phyloP scores from a whole-genome alignment of 2,329 filamentous ascomycete species.

The Colletotrichum lentis region DNA sequence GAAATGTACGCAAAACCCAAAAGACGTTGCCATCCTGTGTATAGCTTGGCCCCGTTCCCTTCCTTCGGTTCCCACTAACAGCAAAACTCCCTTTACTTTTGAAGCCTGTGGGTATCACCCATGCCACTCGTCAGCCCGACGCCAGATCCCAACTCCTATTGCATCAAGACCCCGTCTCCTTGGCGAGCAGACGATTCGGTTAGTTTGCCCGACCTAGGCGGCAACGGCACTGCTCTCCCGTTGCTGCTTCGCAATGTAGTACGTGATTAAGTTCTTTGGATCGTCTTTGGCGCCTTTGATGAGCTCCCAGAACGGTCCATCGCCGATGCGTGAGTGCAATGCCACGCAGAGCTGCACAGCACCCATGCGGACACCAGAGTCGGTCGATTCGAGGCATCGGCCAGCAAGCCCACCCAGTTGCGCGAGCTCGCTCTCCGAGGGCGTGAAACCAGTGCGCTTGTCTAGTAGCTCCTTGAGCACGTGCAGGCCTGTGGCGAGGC shows the following conservation, averaged over 20 bases:
- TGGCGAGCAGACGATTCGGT: not conserved
- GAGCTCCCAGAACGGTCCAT: constrained; percentile 71
- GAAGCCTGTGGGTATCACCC: constrained; percentile 1
- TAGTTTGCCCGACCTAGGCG: constrained; percentile 1
- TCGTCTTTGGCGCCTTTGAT: constrained; percentile 73
- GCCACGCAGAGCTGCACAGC: constrained; percentile 82
- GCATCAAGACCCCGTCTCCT: not conserved
- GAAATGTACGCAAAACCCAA: constrained; percentile 31
- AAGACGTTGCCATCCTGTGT: constrained; percentile 9
- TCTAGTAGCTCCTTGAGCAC: constrained; percentile 69
- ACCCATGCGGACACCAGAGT: constrained; percentile 74
- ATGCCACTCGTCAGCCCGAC: constrained; percentile 1
- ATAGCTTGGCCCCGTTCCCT: constrained; percentile 22
- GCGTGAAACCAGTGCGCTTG: constrained; percentile 56
- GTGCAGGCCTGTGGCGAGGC: constrained; percentile 69
- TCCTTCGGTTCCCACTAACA: constrained; percentile 7
- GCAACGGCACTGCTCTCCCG: constrained; percentile 53
- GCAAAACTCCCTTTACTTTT: constrained; percentile 31
- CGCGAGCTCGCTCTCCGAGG: constrained; percentile 60
- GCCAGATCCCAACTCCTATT: constrained; percentile 12
- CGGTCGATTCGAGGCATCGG: constrained; percentile 67
- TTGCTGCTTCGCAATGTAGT: constrained; percentile 79
- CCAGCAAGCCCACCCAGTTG: constrained; percentile 60
- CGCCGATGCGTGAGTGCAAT: constrained; percentile 69
- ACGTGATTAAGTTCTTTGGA: constrained; percentile 79